Evolutionary conservation across 2,329 filamentous ascomycete genomes (phyloP).

Genomic region (Ustulina deusta): DNA sequence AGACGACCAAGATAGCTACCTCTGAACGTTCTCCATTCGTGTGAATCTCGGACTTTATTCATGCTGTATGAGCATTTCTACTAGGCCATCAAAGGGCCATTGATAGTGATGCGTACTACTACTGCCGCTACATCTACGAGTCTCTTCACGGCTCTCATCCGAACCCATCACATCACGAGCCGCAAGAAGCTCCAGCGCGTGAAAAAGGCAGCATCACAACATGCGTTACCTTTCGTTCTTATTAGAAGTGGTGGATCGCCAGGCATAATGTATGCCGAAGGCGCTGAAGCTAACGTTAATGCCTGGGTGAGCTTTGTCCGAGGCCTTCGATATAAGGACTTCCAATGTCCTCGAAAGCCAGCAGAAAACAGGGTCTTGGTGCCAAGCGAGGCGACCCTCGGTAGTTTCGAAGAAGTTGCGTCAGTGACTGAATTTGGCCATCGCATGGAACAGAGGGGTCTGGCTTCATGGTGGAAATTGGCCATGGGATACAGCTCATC

Average conservation of each 20-base stretch:
- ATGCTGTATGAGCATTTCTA: not conserved
- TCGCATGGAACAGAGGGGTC: constrained; percentile 69
- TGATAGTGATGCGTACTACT: constrained; percentile 20
- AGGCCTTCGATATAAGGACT: constrained; percentile 78
- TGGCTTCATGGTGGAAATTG: constrained; percentile 74
- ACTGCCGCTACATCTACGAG: constrained; percentile 16
- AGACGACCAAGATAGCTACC: not conserved
- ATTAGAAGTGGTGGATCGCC: constrained; percentile 76
- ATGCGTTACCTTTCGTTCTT: constrained; percentile 71
- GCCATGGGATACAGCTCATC: constrained; percentile 69
- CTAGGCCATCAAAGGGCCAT: not conserved
- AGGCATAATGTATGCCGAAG: constrained; percentile 83
- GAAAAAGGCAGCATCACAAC: constrained; percentile 71
- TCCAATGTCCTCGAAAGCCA: constrained; percentile 70
- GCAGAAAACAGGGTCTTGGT: constrained; percentile 44
- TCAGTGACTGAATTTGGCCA: constrained; percentile 73
- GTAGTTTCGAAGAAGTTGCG: constrained; percentile 67
- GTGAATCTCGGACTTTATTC: not conserved
- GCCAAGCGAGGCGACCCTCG: constrained; percentile 27
- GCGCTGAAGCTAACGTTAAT: constrained; percentile 62
- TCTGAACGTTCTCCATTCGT: not conserved
- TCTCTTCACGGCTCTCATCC: constrained; percentile 69
- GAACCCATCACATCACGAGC: constrained; percentile 85
- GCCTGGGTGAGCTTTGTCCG: constrained; percentile 75
- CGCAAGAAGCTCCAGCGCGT: constrained; percentile 75